A percentile compares a stretch with the other conserved stretches of the same genome.
These are phyloP conservation scores for Cryptosporidium sp. DNA, from an alignment of 169 alveolate genomes.

Conservation along the genomic window DNA sequence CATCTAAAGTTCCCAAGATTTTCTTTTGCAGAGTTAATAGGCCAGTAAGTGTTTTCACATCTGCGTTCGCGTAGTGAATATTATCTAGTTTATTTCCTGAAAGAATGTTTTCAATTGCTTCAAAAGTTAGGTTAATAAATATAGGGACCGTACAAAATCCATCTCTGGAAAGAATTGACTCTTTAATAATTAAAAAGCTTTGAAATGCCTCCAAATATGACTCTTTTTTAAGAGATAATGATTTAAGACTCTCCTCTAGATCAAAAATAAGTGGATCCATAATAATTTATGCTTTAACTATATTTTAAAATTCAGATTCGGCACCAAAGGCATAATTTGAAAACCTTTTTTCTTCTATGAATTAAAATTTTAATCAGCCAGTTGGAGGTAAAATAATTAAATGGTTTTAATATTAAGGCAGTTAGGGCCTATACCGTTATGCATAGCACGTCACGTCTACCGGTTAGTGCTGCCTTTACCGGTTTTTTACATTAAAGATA, in stretches of 20 bases:
- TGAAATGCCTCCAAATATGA: conserved; percentile 48
- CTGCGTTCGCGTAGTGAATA: background rate
- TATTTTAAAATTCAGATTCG: background rate
- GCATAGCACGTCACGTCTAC: conserved; percentile 33
- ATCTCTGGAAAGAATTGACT: conserved; percentile 1
- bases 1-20: conserved; percentile 31
- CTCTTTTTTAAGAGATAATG: conserved; percentile 12
- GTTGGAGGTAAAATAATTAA: background rate
- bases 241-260: conserved; percentile 30
- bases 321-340: background rate
- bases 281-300: background rate
- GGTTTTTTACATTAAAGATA: conserved; percentile 10
- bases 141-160: conserved; percentile 34
- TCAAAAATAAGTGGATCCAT: conserved; percentile 70
- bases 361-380: background rate
- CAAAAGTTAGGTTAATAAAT: conserved; percentile 37
- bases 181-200: conserved; percentile 33
- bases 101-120: conserved; percentile 14
- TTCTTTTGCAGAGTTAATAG: conserved; percentile 38
- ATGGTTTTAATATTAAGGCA: background rate
- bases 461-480: conserved; percentile 4
- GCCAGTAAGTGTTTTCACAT: conserved; percentile 19
- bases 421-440: conserved; percentile 6
- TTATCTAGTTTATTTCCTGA: background rate
- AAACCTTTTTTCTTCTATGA: background rate